These are phyloP conservation scores for Vigna mungo DNA, from an alignment of 306 rosid genomes.

Conservation along the genomic window DNA sequence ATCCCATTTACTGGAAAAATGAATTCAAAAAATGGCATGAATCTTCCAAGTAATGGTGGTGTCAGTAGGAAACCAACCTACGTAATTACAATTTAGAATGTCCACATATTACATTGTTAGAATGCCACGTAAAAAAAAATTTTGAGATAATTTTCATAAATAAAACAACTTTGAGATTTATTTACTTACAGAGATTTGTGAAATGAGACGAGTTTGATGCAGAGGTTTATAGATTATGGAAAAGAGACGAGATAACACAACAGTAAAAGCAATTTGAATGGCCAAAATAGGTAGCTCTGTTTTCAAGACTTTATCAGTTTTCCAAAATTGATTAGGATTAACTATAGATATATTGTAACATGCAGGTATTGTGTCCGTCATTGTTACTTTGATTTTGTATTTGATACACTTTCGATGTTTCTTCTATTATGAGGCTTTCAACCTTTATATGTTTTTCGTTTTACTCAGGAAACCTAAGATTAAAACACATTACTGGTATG, in stretches of 20 bases:
- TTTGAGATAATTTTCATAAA: neutral
- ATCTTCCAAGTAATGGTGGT: constrained; percentile 16
- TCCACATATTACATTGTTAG: neutral
- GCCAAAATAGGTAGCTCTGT: constrained; percentile 36
- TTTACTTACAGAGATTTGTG: constrained; percentile 44
- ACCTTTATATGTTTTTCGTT: neutral
- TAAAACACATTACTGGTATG: neutral
- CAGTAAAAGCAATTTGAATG: neutral
- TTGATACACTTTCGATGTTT: neutral
- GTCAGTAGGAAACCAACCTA: constrained; percentile 51
- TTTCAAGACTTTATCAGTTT: neutral
- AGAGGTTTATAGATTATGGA: constrained; percentile 37
- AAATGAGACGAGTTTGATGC: constrained; percentile 48
- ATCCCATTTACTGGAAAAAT: constrained; percentile 21
- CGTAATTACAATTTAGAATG: neutral
- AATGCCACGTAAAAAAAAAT: neutral
- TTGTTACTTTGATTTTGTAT: neutral
- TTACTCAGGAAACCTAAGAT: neutral
- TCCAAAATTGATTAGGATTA: constrained; percentile 42
- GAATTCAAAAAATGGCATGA: accelerated
- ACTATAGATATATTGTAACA: constrained; percentile 10
- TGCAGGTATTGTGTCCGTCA: neutral
- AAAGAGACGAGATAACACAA: constrained; percentile 4
- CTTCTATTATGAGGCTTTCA: neutral
- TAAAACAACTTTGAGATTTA: neutral